A percentile compares a stretch with the other conserved stretches of the same genome.
These are phyloP conservation scores for Lactarius hatsudake DNA, from an alignment of 768 basidiomycete species.

Conservation along the genomic window DNA sequence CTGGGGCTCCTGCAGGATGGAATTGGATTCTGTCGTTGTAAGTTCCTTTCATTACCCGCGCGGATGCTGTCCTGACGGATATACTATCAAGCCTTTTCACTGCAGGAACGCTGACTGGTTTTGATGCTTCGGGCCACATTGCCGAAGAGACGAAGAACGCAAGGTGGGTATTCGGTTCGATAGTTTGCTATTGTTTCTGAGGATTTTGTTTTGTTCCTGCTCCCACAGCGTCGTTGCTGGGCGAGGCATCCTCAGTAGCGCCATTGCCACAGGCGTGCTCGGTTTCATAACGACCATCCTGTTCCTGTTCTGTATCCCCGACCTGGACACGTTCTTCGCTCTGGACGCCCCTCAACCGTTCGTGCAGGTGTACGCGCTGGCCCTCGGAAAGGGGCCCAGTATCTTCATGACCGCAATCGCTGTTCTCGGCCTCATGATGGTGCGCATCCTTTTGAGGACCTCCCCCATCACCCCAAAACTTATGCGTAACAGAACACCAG, in stretches of 20 bases:
- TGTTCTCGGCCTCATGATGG: slow-evolving; percentile 79
- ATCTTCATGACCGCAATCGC: slow-evolving; percentile 89
- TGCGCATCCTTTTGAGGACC: slow-evolving; percentile 36
- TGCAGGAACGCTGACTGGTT: slow-evolving; percentile 85
- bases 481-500: slow-evolving; percentile 64
- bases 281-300: slow-evolving; percentile 77
- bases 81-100: slow-evolving; percentile 65
- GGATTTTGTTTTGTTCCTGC: background rate
- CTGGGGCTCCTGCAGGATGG: slow-evolving; percentile 83
- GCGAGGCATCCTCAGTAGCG: slow-evolving; percentile 77
- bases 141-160: slow-evolving; percentile 89
- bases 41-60: slow-evolving; percentile 26
- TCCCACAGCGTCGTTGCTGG: slow-evolving; percentile 64
- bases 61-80: background rate
- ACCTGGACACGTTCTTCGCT: slow-evolving; percentile 69
- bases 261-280: slow-evolving; percentile 73
- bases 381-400: slow-evolving; percentile 74
- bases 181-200: background rate
- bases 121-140: slow-evolving; percentile 86
- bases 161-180: slow-evolving; percentile 37
- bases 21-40: slow-evolving; percentile 90
- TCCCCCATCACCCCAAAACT: background rate
- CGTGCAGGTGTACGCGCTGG: slow-evolving; percentile 81
- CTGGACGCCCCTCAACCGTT: slow-evolving; percentile 88
- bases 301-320: slow-evolving; percentile 83